Base-by-base conservation (phyloP, 1,284 basidiomycete species). In the Thelephora terrestris region DNA sequence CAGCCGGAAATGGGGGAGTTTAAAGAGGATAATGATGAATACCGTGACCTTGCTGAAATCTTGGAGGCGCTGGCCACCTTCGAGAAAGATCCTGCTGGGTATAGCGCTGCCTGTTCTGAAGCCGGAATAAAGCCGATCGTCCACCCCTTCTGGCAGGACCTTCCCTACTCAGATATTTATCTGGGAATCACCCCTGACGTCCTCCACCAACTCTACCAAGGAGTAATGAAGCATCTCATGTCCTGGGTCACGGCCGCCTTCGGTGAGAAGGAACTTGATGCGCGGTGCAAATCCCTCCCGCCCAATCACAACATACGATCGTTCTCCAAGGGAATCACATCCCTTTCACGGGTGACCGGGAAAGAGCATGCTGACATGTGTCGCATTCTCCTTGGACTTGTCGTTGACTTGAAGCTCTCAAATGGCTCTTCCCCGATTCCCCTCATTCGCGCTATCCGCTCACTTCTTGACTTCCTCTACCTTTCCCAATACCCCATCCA, bases 161-260 rank as follows among this genome's bases (percentile, higher is more conserved):
- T 65, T 1, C 62, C 60, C 1, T 53, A 57, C 27, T 46, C 47
- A n/a, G 50, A 65, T 37, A 62, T 65, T 23, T 61, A 59, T n/a
- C n/a, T n/a, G n/a, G n/a, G n/a, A n/a, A n/a, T n/a, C n/a, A n/a
- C n/a, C n/a, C n/a, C n/a, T n/a, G n/a, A n/a, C n/a, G n/a, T n/a
- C n/a, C n/a, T n/a, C n/a, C n/a, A n/a, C n/a, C n/a, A n/a, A n/a
- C n/a, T n/a, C n/a, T n/a, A n/a, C n/a, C n/a, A n/a, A n/a, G n/a
- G n/a, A n/a, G n/a, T n/a, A n/a, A n/a, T n/a, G 49, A 66, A 64
- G 43, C 64, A 66, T n/a, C 10, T 36, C 34, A 10, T 36, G 10
- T 10, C n/a, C 10, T 36, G 34, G 34, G 12, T 36, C 34, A 36
- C 10, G 34, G 34, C 10, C 10, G n/a, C 12, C 34, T 36, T 12